Percentiles rank a stretch among this genome's conserved stretches.
Evolutionary conservation across 2,329 filamentous ascomycete species (phyloP).

Genomic region (Nigrospora oryzae): DNA sequence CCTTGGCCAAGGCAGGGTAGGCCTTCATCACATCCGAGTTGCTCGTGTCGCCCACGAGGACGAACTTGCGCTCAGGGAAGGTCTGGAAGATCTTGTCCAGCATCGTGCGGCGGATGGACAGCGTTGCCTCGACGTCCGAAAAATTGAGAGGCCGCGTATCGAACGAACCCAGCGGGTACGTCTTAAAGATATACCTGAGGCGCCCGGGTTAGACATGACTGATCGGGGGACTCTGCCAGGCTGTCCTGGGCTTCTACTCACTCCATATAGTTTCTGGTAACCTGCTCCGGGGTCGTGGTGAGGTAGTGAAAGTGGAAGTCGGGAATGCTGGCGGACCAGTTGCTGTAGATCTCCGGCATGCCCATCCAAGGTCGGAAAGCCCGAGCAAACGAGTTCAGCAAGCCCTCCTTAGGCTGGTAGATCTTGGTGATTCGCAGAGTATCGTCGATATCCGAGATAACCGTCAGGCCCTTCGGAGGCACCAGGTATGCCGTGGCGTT

Average conservation of each 20-base stretch:
- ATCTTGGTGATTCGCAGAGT: slow-evolving; percentile 77
- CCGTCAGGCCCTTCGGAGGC: slow-evolving; percentile 59
- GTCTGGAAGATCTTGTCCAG: slow-evolving; percentile 67
- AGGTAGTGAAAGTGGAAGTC: slow-evolving; percentile 75
- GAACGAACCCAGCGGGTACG: slow-evolving; percentile 68
- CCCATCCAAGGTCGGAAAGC: slow-evolving; percentile 66
- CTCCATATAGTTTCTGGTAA: slow-evolving; percentile 70
- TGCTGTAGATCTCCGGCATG: slow-evolving; percentile 72
- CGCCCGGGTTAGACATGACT: background rate
- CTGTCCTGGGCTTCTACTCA: slow-evolving; percentile 13
- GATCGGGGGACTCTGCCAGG: background rate
- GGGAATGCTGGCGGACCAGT: slow-evolving; percentile 59
- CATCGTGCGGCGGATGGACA: slow-evolving; percentile 62
- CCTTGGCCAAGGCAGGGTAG: slow-evolving; percentile 50
- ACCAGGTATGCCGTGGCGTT: slow-evolving; percentile 74
- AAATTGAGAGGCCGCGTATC: slow-evolving; percentile 75
- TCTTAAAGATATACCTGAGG: slow-evolving; percentile 61
- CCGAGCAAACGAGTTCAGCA: slow-evolving; percentile 68
- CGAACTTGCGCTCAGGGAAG: slow-evolving; percentile 66
- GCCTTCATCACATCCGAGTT: slow-evolving; percentile 70
- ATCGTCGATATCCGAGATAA: slow-evolving; percentile 73
- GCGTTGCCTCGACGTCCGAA: slow-evolving; percentile 62
- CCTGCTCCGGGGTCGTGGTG: slow-evolving; percentile 72
- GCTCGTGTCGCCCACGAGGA: slow-evolving; percentile 67
- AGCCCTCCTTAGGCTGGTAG: slow-evolving; percentile 64